Conservation (phyloP, 306 rosid genomes). For the Albizia julibrissin region DNA sequence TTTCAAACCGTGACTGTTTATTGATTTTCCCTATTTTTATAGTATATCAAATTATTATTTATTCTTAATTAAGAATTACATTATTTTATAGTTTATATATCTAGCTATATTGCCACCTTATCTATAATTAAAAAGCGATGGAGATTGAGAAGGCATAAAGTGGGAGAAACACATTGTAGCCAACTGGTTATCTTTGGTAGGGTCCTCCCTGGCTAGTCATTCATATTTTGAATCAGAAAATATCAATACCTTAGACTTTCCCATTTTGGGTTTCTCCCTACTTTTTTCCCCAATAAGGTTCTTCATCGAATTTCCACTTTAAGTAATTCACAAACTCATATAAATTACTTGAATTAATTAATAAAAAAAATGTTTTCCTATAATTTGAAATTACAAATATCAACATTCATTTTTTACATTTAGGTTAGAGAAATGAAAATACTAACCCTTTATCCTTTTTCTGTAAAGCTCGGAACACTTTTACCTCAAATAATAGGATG, state of each 20-base stretch:
- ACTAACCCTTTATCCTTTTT: neutral
- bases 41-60: neutral
- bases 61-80: no score
- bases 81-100: no score
- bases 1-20: no score
- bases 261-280: conserved; percentile 34
- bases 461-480: neutral
- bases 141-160: neutral
- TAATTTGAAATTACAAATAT: neutral
- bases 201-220: neutral
- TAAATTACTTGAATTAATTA: neutral
- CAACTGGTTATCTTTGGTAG: conserved; percentile 27
- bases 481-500: neutral
- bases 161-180: neutral
- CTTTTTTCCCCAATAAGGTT: neutral
- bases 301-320: conserved; percentile 38
- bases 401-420: neutral
- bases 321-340: neutral
- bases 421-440: neutral
- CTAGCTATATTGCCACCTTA: neutral
- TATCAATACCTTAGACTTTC: conserved; percentile 39
- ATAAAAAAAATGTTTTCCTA: neutral
- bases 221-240: conserved; percentile 18
- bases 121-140: neutral
- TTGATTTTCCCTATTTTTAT: no score